Conservation (phyloP, 805 yeast species). For the Starmerella potacharoeniae region DNA sequence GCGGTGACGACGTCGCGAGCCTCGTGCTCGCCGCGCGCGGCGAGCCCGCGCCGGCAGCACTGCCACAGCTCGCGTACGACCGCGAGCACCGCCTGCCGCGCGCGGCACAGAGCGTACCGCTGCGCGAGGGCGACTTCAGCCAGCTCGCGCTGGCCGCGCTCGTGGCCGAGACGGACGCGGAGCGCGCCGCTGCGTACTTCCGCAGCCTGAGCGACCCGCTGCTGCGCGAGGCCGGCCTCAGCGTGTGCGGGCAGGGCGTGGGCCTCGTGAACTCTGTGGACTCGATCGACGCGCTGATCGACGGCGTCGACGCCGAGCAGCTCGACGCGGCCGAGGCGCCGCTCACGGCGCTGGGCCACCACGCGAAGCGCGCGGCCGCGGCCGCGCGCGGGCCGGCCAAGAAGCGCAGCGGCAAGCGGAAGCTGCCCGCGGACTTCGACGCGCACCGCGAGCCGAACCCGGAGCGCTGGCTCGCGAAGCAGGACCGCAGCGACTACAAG, state of each 20-base stretch:
- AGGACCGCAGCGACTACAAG: conserved; percentile 72
- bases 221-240: conserved; percentile 9
- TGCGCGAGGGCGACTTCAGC: conserved; percentile 3
- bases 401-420: conserved; percentile 29
- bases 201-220: conserved; percentile 4
- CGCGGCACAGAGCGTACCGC: not conserved
- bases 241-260: not conserved
- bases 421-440: conserved; percentile 35
- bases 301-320: conserved; percentile 23
- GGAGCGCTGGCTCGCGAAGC: conserved; percentile 88
- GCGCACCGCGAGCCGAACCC: conserved; percentile 36
- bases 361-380: not conserved
- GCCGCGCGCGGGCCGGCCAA: conserved; percentile 15
- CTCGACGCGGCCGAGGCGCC: conserved; percentile 13
- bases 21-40: conserved; percentile 1
- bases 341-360: not conserved
- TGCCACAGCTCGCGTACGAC: conserved; percentile 1
- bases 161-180: conserved; percentile 1
- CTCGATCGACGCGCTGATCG: conserved; percentile 14
- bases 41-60: not conserved
- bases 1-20: not conserved
- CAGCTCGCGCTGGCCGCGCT: conserved; percentile 1
- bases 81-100: not conserved
- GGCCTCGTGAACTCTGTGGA: not conserved
- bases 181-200: conserved; percentile 4